phyloP scores from a whole-genome alignment of 2,329 filamentous ascomycete species.

The Leptographium galeiforme region DNA sequence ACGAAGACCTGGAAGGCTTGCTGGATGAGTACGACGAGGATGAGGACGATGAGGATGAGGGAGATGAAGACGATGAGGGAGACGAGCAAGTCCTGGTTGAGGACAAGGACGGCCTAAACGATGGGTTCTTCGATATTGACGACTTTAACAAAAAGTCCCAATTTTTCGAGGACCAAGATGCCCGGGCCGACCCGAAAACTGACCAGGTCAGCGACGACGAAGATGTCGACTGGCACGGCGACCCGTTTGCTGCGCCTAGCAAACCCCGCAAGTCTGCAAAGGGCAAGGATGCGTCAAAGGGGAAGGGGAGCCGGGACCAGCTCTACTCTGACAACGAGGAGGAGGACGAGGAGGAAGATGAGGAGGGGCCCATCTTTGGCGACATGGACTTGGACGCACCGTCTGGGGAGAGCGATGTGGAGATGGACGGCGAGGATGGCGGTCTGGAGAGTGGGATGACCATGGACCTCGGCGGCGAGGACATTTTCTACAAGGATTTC shows the following conservation, averaged over 20 bases:
- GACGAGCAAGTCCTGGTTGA: conserved; percentile 44
- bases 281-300: not conserved
- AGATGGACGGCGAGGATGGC: conserved; percentile 40
- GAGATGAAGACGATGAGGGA: conserved; percentile 34
- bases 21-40: conserved; percentile 22
- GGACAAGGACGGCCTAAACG: conserved; percentile 79
- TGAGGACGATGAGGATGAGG: conserved; percentile 22
- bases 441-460: conserved; percentile 21
- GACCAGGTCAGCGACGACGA: conserved; percentile 69
- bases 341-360: conserved; percentile 31
- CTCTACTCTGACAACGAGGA: conserved; percentile 5
- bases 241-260: conserved; percentile 45
- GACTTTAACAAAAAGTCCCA: conserved; percentile 93
- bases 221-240: conserved; percentile 65
- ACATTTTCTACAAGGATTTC: conserved; percentile 84
- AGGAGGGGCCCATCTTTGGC: conserved; percentile 70
- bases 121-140: conserved; percentile 96
- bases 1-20: conserved; percentile 21
- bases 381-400: conserved; percentile 62
- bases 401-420: conserved; percentile 54
- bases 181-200: conserved; percentile 59
- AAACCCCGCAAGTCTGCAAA: conserved; percentile 11
- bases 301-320: not conserved
- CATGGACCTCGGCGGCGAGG: conserved; percentile 58
- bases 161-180: conserved; percentile 76